Evolutionary conservation across 2,329 filamentous ascomycete genomes (phyloP).

Genomic region (Fusarium nurragi): DNA sequence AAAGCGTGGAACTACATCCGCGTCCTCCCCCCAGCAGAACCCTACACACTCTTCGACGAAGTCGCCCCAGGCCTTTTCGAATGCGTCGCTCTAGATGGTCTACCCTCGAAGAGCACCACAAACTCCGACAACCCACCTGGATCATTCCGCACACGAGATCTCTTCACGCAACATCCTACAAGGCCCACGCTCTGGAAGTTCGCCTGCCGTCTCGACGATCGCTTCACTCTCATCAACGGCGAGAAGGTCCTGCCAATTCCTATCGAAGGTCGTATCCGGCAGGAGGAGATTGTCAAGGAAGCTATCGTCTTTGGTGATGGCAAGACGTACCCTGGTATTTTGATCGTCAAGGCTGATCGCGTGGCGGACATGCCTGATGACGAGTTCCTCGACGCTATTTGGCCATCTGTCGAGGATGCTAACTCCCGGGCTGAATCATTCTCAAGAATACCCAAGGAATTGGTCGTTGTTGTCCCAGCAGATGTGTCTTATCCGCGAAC

Average conservation of each 20-base stretch:
- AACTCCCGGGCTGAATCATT: conserved; percentile 63
- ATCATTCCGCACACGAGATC: conserved; percentile 57
- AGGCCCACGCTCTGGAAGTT: conserved; percentile 57
- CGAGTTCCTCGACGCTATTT: conserved; percentile 59
- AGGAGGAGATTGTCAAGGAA: conserved; percentile 63
- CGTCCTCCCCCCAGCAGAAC: conserved; percentile 44
- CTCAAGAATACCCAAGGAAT: conserved; percentile 61
- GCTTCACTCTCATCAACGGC: conserved; percentile 57
- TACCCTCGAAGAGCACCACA: conserved; percentile 48
- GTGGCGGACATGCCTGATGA: conserved; percentile 53
- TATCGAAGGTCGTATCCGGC: conserved; percentile 63
- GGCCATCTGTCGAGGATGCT: conserved; percentile 60
- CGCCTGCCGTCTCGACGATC: conserved; percentile 56
- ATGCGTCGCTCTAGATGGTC: conserved; percentile 51
- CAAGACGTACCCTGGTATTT: conserved; percentile 60
- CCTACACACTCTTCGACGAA: conserved; percentile 45
- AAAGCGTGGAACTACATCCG: conserved; percentile 47
- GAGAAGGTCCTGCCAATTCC: conserved; percentile 59
- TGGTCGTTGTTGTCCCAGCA: conserved; percentile 59
- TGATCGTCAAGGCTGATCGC: conserved; percentile 62
- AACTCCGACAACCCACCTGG: conserved; percentile 55
- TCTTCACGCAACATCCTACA: conserved; percentile 55
- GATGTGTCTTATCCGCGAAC: conserved; percentile 59
- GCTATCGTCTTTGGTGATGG: conserved; percentile 67
- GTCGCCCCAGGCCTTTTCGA: conserved; percentile 48